Conservation (phyloP, 306 rosid genomes). For the Vigna reflexopilosa region DNA sequence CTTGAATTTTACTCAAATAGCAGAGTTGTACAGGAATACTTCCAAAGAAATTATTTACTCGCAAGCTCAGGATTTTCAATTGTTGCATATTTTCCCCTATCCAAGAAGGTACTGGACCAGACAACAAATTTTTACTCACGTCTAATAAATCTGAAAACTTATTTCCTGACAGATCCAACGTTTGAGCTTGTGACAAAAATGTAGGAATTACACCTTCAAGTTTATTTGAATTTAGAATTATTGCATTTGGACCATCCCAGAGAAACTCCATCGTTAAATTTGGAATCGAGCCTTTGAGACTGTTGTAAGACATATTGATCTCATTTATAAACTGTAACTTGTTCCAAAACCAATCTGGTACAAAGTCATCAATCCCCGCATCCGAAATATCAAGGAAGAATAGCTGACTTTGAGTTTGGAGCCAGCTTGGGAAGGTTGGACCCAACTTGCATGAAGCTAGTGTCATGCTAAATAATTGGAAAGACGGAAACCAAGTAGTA, state of each 20-base stretch:
- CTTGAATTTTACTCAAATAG: too few relatives aligned
- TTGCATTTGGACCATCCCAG: accelerated
- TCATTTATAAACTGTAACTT: accelerated
- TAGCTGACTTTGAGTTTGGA: not conserved
- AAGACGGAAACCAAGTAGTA: constrained; percentile 17
- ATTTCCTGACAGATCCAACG: not conserved
- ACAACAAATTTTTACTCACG: not conserved
- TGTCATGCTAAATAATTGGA: accelerated
- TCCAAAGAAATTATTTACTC: not conserved
- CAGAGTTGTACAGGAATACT: not conserved
- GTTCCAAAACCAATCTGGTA: constrained; percentile 36
- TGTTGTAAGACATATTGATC: constrained; percentile 27
- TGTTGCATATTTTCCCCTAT: not conserved
- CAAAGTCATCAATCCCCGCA: not conserved
- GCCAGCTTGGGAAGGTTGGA: constrained; percentile 35
- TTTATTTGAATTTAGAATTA: constrained; percentile 19
- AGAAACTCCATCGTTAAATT: not conserved
- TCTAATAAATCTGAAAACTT: not conserved
- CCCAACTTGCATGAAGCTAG: constrained; percentile 38
- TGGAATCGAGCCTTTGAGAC: constrained; percentile 17
- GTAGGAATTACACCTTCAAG: constrained; percentile 18
- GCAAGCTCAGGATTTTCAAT: constrained; percentile 12
- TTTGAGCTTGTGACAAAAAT: not conserved
- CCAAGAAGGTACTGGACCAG: constrained; percentile 28
- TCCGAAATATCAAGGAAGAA: accelerated